Conservation (phyloP, 306 rosid genomes). For the Acacia crassicarpa region DNA sequence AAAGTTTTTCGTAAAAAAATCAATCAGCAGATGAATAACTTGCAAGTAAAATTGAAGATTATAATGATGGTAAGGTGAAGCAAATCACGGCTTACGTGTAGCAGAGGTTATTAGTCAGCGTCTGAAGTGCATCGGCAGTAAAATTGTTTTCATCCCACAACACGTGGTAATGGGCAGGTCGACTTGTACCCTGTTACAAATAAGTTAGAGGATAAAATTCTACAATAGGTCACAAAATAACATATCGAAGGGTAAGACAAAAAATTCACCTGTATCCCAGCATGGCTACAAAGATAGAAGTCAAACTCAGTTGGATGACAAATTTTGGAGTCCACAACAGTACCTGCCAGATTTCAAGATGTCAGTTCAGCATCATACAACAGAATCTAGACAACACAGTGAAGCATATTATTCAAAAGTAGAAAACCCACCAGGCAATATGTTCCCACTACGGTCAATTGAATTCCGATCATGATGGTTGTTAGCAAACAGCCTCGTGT, state of each 20-base stretch:
- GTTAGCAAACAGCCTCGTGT: slow-evolving; percentile 87
- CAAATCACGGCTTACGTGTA: slow-evolving; percentile 70
- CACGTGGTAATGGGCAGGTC: slow-evolving; percentile 97
- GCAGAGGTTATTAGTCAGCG: slow-evolving; percentile 85
- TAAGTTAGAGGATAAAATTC: background rate
- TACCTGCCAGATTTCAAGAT: slow-evolving; percentile 52
- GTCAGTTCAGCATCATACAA: background rate
- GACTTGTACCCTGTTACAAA: slow-evolving; percentile 83
- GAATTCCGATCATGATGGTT: slow-evolving; percentile 65
- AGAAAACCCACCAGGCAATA: slow-evolving; percentile 70
- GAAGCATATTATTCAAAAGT: background rate
- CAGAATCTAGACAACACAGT: background rate
- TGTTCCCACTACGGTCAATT: slow-evolving; percentile 86
- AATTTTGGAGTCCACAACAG: slow-evolving; percentile 93
- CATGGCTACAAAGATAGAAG: slow-evolving; percentile 91
- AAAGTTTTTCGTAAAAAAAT: background rate
- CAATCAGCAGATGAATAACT: background rate
- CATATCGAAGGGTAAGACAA: background rate
- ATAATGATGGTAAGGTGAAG: background rate
- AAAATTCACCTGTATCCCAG: slow-evolving; percentile 82
- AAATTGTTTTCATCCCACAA: slow-evolving; percentile 95
- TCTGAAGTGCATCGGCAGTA: slow-evolving; percentile 85
- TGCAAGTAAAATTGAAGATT: background rate
- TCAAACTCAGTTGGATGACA: slow-evolving; percentile 97
- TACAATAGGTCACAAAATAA: background rate